Conservation (phyloP, 176 grass and related monocot genomes). For the Oryza nivara region DNA sequence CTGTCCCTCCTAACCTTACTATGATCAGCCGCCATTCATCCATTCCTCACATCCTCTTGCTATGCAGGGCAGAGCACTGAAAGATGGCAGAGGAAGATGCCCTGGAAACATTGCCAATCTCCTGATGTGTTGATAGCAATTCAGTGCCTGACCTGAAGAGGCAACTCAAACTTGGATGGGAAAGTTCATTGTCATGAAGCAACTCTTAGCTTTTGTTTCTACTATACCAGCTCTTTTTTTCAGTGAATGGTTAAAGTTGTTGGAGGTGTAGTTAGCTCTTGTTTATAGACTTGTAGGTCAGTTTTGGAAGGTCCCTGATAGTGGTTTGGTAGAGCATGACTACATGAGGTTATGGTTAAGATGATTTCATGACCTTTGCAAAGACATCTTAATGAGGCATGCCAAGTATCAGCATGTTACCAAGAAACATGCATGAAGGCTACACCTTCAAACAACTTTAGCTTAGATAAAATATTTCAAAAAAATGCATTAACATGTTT, state of each 20-base stretch:
- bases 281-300: not conserved
- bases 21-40: conserved; percentile 7
- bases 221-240: not conserved
- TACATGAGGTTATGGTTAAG: not conserved
- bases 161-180: not conserved
- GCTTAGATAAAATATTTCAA: not conserved
- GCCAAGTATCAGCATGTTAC: no score
- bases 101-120: conserved; percentile 22
- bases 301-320: not conserved
- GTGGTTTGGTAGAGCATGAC: not conserved
- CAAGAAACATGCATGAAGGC: not conserved
- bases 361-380: not conserved
- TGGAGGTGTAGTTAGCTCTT: not conserved
- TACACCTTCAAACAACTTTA: not conserved
- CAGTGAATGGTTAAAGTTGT: not conserved
- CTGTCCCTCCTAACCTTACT: conserved; percentile 17
- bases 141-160: conserved; percentile 14
- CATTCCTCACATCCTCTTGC: not conserved
- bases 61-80: not conserved
- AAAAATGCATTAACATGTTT: not conserved
- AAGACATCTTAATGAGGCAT: not conserved
- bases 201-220: not conserved
- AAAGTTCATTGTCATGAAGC: not conserved
- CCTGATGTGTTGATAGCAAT: not conserved
- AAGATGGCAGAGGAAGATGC: conserved; percentile 10